phyloP scores from a whole-genome alignment of 192 early-diverging fungal species.

The Coemansia guatemalensis region DNA sequence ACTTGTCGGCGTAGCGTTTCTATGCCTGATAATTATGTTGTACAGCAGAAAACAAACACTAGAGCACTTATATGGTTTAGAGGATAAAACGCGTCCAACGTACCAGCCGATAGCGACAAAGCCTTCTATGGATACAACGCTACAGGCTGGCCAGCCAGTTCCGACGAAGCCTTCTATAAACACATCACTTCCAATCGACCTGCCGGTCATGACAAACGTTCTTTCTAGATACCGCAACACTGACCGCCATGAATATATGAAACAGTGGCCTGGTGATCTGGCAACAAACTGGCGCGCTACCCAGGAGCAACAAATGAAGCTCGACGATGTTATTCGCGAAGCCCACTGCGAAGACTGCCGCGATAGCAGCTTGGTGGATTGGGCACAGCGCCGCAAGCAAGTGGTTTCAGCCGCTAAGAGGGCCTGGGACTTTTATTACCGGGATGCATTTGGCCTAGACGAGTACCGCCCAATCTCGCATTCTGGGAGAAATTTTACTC shows the following conservation, averaged over 20 bases:
- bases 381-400: constrained; percentile 55
- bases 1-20: background rate
- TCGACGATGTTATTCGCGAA: constrained; percentile 23
- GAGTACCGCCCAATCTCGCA: constrained; percentile 78
- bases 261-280: background rate
- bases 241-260: constrained; percentile 3
- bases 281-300: constrained; percentile 30
- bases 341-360: background rate
- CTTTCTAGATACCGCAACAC: background rate
- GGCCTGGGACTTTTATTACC: constrained; percentile 79
- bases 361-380: constrained; percentile 6
- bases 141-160: no score
- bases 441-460: constrained; percentile 80
- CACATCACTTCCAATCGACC: background rate
- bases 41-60: background rate
- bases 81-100: background rate
- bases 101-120: no score
- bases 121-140: no score
- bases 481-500: constrained; percentile 63
- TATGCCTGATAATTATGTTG: background rate
- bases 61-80: background rate
- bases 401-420: constrained; percentile 71
- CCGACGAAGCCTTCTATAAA: no score
- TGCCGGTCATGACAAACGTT: background rate
- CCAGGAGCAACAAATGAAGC: constrained; percentile 14